A percentile compares a stretch with the other conserved stretches of the same genome.
phyloP scores from a whole-genome alignment of 805 yeast species.

The Saccharomyces kudriavzevii region DNA sequence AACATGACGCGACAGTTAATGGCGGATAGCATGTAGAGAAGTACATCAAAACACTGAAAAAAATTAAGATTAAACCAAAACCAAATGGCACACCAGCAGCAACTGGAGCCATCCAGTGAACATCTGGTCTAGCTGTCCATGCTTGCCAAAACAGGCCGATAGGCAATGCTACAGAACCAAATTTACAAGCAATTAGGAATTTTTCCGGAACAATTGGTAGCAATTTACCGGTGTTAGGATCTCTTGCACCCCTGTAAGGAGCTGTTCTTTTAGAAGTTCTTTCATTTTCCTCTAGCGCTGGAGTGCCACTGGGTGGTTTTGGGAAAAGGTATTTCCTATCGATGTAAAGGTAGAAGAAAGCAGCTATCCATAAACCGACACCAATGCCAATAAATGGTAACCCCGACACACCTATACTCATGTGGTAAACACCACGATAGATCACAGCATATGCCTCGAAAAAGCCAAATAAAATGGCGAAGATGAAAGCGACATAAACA shows the following conservation, averaged over 20 bases:
- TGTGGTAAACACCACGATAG: conserved; percentile 53
- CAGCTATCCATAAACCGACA: conserved; percentile 54
- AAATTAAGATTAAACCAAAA: conserved; percentile 61
- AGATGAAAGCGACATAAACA: conserved; percentile 62
- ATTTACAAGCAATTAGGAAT: conserved; percentile 50
- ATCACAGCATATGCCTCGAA: conserved; percentile 55
- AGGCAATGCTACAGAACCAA: conserved; percentile 63
- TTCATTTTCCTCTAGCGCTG: conserved; percentile 32
- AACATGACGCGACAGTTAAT: conserved; percentile 69
- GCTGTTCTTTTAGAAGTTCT: conserved; percentile 16
- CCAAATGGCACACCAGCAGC: conserved; percentile 77
- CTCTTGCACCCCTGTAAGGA: conserved; percentile 39
- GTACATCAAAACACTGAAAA: conserved; percentile 61
- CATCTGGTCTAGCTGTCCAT: conserved; percentile 54
- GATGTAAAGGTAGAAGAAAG: conserved; percentile 39
- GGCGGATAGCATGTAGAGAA: conserved; percentile 70
- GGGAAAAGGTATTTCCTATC: conserved; percentile 47
- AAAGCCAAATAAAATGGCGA: conserved; percentile 72
- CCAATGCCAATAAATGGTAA: conserved; percentile 67
- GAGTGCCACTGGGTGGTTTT: conserved; percentile 53
- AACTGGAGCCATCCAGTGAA: conserved; percentile 73
- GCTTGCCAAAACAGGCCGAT: conserved; percentile 72
- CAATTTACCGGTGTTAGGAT: conserved; percentile 41
- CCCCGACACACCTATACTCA: conserved; percentile 57
- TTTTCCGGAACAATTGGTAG: conserved; percentile 53